These are phyloP conservation scores for Haplosporangium sp. DNA, from an alignment of 371 early-diverging fungal genomes.

Conservation along the genomic window DNA sequence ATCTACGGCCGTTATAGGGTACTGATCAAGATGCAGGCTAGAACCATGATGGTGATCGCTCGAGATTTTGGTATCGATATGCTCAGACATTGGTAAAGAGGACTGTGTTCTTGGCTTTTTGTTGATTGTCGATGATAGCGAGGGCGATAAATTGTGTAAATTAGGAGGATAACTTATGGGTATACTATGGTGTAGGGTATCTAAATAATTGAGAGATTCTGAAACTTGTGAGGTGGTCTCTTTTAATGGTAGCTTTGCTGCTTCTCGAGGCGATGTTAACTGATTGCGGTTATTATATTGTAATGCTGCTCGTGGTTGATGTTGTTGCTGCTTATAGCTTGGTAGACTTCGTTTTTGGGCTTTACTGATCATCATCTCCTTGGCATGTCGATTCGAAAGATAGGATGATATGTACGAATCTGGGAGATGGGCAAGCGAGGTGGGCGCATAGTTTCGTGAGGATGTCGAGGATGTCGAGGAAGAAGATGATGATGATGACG, in stretches of 20 bases:
- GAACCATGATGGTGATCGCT: background rate
- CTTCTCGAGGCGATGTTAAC: background rate
- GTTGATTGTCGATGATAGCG: conserved; percentile 2
- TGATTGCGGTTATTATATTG: background rate
- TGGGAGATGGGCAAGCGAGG: background rate
- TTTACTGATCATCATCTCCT: conserved; percentile 11
- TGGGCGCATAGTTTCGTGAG: background rate
- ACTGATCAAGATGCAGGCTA: background rate
- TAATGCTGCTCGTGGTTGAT: background rate
- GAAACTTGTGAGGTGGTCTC: background rate
- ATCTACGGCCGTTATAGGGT: conserved; percentile 7
- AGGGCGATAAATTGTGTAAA: background rate
- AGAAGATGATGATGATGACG: conserved; percentile 1
- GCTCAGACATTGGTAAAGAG: background rate
- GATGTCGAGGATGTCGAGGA: background rate
- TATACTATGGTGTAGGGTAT: background rate
- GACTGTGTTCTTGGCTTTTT: background rate
- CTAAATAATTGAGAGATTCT: background rate
- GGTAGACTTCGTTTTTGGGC: conserved; percentile 9
- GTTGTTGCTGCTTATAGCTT: conserved; percentile 2
- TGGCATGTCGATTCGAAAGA: conserved; percentile 18
- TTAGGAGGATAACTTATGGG: background rate
- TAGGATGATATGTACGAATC: conserved; percentile 17
- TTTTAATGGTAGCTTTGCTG: background rate
- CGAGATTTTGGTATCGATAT: background rate